phyloP scores from a whole-genome alignment of 345 rosid genomes.

The Dipteronia dyeriana region DNA sequence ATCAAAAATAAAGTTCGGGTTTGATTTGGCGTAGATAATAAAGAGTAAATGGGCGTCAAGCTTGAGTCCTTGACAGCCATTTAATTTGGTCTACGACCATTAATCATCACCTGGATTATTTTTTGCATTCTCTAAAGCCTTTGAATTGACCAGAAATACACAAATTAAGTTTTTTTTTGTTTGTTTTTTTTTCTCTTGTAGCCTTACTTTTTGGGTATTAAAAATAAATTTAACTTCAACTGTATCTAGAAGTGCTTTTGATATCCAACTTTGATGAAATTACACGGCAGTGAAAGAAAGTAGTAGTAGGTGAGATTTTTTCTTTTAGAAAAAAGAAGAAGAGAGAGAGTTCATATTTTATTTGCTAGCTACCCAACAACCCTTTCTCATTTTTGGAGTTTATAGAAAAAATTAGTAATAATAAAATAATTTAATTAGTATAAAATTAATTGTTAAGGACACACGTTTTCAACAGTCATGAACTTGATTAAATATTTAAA shows the following conservation, averaged over 20 bases:
- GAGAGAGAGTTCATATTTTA: not conserved
- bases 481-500: not conserved
- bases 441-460: not conserved
- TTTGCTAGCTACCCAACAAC: constrained; percentile 2
- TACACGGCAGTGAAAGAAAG: not conserved
- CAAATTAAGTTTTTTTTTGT: not conserved
- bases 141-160: not conserved
- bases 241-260: not conserved
- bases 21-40: too few relatives aligned
- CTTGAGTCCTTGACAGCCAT: not conserved
- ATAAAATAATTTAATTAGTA: not conserved
- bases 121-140: not conserved
- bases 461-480: constrained; percentile 8
- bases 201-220: not conserved
- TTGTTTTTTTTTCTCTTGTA: not conserved
- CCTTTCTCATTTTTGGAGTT: not conserved
- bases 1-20: too few relatives aligned
- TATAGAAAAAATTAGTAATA: not conserved
- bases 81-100: not conserved
- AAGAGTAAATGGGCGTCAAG: not conserved
- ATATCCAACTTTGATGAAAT: not conserved
- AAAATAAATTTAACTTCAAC: not conserved
- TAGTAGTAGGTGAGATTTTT: constrained; percentile 7
- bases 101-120: not conserved
- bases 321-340: too few relatives aligned